Base-by-base conservation (phyloP, 1,284 basidiomycete genomes). In the Apiotrichum gamsii region DNA sequence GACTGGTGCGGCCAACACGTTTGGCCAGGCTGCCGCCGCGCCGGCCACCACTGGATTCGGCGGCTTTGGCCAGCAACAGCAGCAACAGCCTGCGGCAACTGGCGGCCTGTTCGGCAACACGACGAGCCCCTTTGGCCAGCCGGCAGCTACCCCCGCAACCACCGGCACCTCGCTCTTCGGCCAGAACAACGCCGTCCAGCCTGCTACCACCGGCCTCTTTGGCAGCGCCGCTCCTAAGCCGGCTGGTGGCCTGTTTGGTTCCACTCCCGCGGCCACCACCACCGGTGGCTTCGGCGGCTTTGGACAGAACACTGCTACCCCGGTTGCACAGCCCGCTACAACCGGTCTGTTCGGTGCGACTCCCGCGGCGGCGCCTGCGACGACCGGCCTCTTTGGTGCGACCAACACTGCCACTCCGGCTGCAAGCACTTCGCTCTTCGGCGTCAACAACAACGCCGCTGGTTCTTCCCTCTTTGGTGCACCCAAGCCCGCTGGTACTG, bases 341-440 rank as follows among this genome's bases (percentile, higher is more conserved):
- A 43, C 23, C 39, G 57, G 57, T 23, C 35, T 61, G 32, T 76
- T 76, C 52, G 73, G 75, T 15, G 51, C 45, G 24, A 52, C 51
- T 32, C 57, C 59, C 64, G 31, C 38, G n/a, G 24, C 47, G 13
- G 49, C 59, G n/a, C 45, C 64, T 28, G 47, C 51, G 14, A 47
- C 53, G 19, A 52, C 52, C 21, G 70, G 76, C 41, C 61, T 83
- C n/a, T 83, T 85, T 56, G 78, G 80, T 19, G 53, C 33, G 19
- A 49, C 29, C 52, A 19, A 19, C 16, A 15, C 36, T 14, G 23
- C 36, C 15, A 11, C 25, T 28, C 55, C 58, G 11, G 55, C 64
- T 20, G 44, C 57, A 31, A 40, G 47, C 19, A 60, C 61, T 23
- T 64, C 65, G 13, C 56, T 81, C 9, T 80, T 80, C 52, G 77